phyloP scores from a whole-genome alignment of 2,329 filamentous ascomycete genomes.

The Pleurostoma richardsiae region DNA sequence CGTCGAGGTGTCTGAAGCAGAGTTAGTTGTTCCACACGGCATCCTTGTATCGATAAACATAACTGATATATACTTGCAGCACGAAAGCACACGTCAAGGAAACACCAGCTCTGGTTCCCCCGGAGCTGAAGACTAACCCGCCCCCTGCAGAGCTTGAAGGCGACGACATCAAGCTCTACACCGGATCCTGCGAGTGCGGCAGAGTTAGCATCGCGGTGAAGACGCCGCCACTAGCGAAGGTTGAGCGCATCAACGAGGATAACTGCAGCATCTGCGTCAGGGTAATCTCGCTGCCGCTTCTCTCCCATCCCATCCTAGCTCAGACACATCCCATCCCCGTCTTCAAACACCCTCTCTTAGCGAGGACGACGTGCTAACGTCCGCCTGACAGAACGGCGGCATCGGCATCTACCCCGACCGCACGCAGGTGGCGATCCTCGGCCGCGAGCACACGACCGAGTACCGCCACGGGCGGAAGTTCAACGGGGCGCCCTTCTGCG shows the following conservation, averaged over 20 bases:
- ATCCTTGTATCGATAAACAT: neutral
- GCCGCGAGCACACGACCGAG: conserved; percentile 16
- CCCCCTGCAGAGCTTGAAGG: neutral
- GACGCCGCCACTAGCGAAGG: conserved; percentile 17
- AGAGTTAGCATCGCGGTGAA: conserved; percentile 13
- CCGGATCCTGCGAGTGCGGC: conserved; percentile 20
- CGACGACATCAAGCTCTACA: conserved; percentile 7
- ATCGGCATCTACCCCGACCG: conserved; percentile 20
- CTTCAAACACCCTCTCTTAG: neutral
- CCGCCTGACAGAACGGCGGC: conserved; percentile 15
- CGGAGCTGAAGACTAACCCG: neutral
- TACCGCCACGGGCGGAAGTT: conserved; percentile 18
- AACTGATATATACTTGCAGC: neutral
- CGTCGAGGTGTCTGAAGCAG: conserved; percentile 7
- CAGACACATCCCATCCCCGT: too few relatives aligned
- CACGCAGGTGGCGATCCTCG: conserved; percentile 17
- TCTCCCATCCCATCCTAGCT: too few relatives aligned
- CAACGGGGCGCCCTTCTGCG: conserved; percentile 16
- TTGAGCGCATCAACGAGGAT: conserved; percentile 36
- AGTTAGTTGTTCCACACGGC: neutral
- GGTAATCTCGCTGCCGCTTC: conserved; percentile 5
- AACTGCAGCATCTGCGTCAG: conserved; percentile 26
- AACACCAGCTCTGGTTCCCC: neutral
- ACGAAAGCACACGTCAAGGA: conserved; percentile 1
- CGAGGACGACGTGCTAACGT: neutral